Conservation (phyloP, 2,329 filamentous ascomycete genomes). For the Ophiostoma australiae region DNA sequence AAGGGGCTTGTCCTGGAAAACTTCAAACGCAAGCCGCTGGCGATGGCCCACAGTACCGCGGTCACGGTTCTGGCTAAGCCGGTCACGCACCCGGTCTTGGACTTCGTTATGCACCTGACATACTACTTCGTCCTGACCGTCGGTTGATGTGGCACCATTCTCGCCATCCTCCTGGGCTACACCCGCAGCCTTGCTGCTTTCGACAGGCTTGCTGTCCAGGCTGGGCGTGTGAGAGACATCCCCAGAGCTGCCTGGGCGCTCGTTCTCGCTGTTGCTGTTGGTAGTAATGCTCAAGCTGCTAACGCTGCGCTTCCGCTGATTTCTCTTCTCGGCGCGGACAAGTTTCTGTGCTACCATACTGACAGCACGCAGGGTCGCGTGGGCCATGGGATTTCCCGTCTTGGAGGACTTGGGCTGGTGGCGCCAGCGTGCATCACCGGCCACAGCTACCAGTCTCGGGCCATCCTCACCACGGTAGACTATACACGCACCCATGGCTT, state of each 20-base stretch:
- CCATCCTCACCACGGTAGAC: conserved; percentile 55
- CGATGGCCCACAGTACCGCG: conserved; percentile 28
- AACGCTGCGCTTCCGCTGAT: conserved; percentile 25
- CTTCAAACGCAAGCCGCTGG: conserved; percentile 51
- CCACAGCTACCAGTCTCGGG: conserved; percentile 62
- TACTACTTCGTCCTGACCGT: conserved; percentile 8
- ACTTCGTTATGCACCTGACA: conserved; percentile 27
- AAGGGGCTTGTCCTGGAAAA: conserved; percentile 64
- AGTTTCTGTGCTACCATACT: conserved; percentile 73
- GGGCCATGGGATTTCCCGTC: conserved; percentile 69
- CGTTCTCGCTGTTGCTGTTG: conserved; percentile 25
- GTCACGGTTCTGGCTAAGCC: conserved; percentile 28
- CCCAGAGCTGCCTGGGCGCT: background rate
- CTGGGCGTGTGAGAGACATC: background rate
- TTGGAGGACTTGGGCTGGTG: conserved; percentile 44
- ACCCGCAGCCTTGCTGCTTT: background rate
- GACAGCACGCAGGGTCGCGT: conserved; percentile 72
- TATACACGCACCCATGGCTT: conserved; percentile 69
- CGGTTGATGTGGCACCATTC: background rate
- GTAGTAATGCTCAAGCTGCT: background rate
- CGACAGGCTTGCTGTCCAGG: background rate
- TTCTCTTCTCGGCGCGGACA: conserved; percentile 50
- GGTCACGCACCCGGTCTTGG: conserved; percentile 28
- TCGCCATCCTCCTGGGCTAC: background rate
- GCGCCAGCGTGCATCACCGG: conserved; percentile 70